These are phyloP conservation scores for Phytophthora idaei DNA, from an alignment of 352 stramenopile genomes.

Conservation along the genomic window DNA sequence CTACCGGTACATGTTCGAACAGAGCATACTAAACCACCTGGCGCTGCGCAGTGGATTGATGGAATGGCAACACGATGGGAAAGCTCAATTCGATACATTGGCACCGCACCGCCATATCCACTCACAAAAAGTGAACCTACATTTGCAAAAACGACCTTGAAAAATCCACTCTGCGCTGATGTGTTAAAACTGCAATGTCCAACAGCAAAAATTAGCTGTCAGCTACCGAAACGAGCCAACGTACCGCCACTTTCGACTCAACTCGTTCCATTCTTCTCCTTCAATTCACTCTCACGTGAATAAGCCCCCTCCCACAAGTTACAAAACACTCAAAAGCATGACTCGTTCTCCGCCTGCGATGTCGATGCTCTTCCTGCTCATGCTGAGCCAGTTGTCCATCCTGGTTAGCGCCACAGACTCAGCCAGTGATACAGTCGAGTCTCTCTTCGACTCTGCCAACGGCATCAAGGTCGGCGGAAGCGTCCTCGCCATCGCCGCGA, in stretches of 20 bases:
- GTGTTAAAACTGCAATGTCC: conserved; percentile 15
- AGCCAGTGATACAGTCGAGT: conserved; percentile 46
- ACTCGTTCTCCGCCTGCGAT: conserved; percentile 18
- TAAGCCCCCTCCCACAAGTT: conserved; percentile 3
- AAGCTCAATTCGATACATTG: conserved; percentile 1
- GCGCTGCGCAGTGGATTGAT: conserved; percentile 20
- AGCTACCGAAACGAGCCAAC: conserved; percentile 22
- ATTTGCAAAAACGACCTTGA: conserved; percentile 12
- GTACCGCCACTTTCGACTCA: conserved; percentile 1
- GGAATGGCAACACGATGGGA: conserved; percentile 19
- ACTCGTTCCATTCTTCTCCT: conserved; percentile 12
- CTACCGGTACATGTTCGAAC: conserved; percentile 20
- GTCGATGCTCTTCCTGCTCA: conserved; percentile 30
- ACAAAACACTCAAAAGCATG: conserved; percentile 23
- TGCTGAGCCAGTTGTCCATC: conserved; percentile 26
- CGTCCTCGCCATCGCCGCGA: conserved; percentile 44
- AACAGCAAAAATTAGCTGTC: conserved; percentile 22
- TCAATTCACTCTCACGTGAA: conserved; percentile 25
- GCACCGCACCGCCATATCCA: conserved; percentile 5
- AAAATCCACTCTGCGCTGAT: conserved; percentile 28
- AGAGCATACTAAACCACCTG: conserved; percentile 15
- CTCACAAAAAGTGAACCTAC: conserved; percentile 8
- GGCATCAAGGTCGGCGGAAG: conserved; percentile 44
- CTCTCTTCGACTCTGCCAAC: conserved; percentile 46
- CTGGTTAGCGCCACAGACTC: conserved; percentile 23